A percentile compares a stretch with the other conserved stretches of the same genome.
phyloP scores from a whole-genome alignment of 345 rosid genomes.

The Rhodamnia argentea region DNA sequence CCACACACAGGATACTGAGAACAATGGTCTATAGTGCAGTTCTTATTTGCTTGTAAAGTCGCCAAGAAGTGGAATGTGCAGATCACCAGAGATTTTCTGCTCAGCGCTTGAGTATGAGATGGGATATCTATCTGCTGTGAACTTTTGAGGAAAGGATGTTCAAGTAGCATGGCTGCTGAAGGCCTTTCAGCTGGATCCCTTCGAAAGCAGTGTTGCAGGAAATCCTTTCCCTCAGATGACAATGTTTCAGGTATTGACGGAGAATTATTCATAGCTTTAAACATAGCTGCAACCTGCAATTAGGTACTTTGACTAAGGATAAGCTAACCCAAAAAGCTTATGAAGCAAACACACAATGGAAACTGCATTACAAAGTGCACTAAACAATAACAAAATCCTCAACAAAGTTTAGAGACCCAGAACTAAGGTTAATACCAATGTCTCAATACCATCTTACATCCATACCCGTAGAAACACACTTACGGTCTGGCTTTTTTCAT shows the following conservation, averaged over 20 bases:
- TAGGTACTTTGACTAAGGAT: neutral
- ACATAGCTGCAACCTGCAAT: conserved; percentile 93
- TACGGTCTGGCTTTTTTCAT: neutral
- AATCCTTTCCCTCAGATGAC: conserved; percentile 84
- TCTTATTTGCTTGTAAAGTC: neutral
- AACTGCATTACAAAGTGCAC: neutral
- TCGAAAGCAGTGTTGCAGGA: conserved; percentile 63
- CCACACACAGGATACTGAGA: neutral
- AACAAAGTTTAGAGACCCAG: neutral
- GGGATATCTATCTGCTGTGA: conserved; percentile 28
- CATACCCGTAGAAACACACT: neutral
- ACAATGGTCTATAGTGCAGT: neutral
- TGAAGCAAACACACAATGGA: neutral
- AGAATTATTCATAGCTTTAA: conserved; percentile 73
- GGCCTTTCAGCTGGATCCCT: conserved; percentile 92
- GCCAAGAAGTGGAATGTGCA: neutral
- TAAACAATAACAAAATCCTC: neutral
- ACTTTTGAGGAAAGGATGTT: conserved; percentile 60
- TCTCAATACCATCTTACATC: neutral
- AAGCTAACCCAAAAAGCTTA: neutral
- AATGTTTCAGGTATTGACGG: conserved; percentile 74
- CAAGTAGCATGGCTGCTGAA: conserved; percentile 59
- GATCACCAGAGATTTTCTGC: conserved; percentile 44
- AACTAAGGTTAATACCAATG: neutral
- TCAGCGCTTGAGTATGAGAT: conserved; percentile 13